Evolutionary conservation across 1,284 basidiomycete species (phyloP).

Genomic region (Moesziomyces aphidis): DNA sequence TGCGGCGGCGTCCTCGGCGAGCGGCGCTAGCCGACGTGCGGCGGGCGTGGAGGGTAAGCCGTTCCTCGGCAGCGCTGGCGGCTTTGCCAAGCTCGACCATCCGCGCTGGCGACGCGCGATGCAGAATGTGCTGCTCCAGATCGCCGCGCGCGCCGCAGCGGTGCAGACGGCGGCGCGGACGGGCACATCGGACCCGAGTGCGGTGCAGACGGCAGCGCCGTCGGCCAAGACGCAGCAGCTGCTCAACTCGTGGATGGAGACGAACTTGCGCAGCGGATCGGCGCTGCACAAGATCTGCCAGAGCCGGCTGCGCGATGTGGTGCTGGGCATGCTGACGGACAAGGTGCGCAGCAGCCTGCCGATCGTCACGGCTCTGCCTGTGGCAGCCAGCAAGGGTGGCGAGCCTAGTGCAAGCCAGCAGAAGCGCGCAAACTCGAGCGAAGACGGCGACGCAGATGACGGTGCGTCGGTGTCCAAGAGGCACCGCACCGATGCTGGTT

Average conservation of each 20-base stretch:
- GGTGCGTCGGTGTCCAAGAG: constrained; percentile 11
- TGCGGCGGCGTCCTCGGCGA: neutral
- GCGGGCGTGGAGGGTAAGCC: constrained; percentile 13
- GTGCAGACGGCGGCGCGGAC: constrained; percentile 44
- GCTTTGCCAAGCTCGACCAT: constrained; percentile 68
- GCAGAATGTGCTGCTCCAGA: constrained; percentile 76
- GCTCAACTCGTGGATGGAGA: constrained; percentile 58
- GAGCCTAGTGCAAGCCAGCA: constrained; percentile 3
- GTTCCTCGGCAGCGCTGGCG: constrained; percentile 39
- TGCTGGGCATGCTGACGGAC: constrained; percentile 46
- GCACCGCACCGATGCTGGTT: constrained; percentile 4
- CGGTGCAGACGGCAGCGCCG: constrained; percentile 28
- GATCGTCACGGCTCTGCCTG: neutral
- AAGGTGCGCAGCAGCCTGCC: constrained; percentile 22
- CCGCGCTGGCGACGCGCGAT: constrained; percentile 72
- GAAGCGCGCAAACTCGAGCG: constrained; percentile 15
- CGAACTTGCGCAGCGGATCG: constrained; percentile 45
- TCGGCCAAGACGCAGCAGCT: constrained; percentile 45
- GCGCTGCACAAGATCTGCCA: constrained; percentile 57
- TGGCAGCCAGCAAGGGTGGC: neutral
- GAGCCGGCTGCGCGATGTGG: constrained; percentile 42
- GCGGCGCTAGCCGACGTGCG: constrained; percentile 9
- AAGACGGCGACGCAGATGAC: constrained; percentile 3
- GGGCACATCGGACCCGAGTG: constrained; percentile 11
- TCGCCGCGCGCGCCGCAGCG: constrained; percentile 73